Evolutionary conservation across 2,329 filamentous ascomycete genomes (phyloP).

Genomic region (Pseudogymnoascus sp.): DNA sequence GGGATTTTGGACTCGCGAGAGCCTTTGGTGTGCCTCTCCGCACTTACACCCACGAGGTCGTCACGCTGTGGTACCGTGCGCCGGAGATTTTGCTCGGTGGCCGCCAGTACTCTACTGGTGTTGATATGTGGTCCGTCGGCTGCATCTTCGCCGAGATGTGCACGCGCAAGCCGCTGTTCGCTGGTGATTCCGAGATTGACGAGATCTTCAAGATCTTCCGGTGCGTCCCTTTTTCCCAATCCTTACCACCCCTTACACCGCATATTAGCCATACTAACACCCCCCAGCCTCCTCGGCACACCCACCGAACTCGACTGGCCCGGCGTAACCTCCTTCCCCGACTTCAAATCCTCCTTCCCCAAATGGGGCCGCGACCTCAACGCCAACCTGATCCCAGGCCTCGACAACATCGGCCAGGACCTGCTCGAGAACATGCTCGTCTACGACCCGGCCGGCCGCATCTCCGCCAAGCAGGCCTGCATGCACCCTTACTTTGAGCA

Average conservation of each 20-base stretch:
- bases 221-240: slow-evolving; percentile 37
- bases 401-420: slow-evolving; percentile 65
- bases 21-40: slow-evolving; percentile 86
- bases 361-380: slow-evolving; percentile 74
- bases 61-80: slow-evolving; percentile 87
- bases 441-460: slow-evolving; percentile 78
- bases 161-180: slow-evolving; percentile 85
- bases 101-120: slow-evolving; percentile 85
- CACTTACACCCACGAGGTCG: slow-evolving; percentile 92
- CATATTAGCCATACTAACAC: slow-evolving; percentile 17
- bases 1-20: slow-evolving; percentile 81
- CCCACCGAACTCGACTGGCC: slow-evolving; percentile 78
- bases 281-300: slow-evolving; percentile 65
- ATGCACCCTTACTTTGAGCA: slow-evolving; percentile 71
- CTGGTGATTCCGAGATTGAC: slow-evolving; percentile 86
- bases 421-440: slow-evolving; percentile 65
- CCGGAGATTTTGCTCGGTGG: slow-evolving; percentile 87
- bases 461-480: slow-evolving; percentile 83
- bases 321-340: slow-evolving; percentile 87
- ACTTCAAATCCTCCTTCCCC: slow-evolving; percentile 87
- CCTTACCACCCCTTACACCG: not conserved
- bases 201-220: slow-evolving; percentile 94
- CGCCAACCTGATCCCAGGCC: slow-evolving; percentile 57
- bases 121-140: slow-evolving; percentile 93
- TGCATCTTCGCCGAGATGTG: slow-evolving; percentile 98